Evolutionary conservation across 1,284 basidiomycete species (phyloP), one percentile per base, ranked within the genome.

Genomic region (Stygiomarasmius scandens): DNA sequence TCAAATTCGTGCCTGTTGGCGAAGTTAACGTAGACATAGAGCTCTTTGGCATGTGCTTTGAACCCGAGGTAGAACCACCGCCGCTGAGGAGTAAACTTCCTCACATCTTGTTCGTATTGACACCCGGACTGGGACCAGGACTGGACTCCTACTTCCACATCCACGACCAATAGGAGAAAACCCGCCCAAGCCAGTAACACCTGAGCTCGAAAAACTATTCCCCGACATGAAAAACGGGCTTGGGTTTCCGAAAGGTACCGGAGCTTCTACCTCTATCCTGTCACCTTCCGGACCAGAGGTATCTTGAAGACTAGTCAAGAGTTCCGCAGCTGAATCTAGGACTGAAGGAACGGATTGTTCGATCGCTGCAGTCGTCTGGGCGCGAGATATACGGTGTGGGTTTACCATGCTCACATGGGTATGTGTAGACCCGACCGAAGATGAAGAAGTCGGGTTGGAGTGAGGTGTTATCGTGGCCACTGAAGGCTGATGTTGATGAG

Each of bases 321-420:
- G 78, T 14, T 82, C 79, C 0, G 89, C 89, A 0, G 90, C 90
- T 54, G 80, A 83, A 62, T 91, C 88, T 24, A 92, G 79, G 2
- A 92, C 90, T 9, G 86, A 86, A 3, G 89, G 90, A 0, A 92
- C 89, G 20, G 81, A 77, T 55, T 86, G 82, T 52, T 91, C 89
- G 51, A 91, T 78, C 23, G 84, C 80, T 62, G 90, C 89, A 0
- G 87, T 87, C 46, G 78, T 77, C 67, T 87, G 87, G 27, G 85
- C 83, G 38, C 90, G 80, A 0, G 90, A 81, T 47, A 85, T 89
- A 36, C 86, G 82, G 67, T 92, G 90, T 0, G 89, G 86, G 67
- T 89, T 84, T 10, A 85, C 89, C 29, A 12, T 10, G 71, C 72
- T 66, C 79, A 80, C 36, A 67, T 0, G 10, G n/a, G 27, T 41